Percentiles rank a stretch among this genome's conserved stretches.
Evolutionary conservation across 768 basidiomycete species (phyloP).

Genomic region (Coprinopsis cinerea): DNA sequence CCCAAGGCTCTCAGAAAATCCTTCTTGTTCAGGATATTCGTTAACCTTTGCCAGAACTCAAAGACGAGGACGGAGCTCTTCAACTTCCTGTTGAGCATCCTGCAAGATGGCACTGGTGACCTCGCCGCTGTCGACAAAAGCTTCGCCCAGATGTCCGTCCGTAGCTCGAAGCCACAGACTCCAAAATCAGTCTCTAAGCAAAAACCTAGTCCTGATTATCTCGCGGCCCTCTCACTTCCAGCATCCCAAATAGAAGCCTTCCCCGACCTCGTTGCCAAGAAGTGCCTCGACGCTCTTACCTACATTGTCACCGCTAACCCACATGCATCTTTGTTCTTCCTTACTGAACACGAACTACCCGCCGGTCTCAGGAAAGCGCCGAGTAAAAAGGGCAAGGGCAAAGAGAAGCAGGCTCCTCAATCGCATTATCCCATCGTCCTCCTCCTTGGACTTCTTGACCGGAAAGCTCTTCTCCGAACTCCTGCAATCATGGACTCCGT

Average conservation of each 20-base stretch:
- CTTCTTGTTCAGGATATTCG: conserved; percentile 80
- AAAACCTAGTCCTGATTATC: conserved; percentile 49
- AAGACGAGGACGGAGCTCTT: conserved; percentile 90
- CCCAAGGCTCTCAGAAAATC: conserved; percentile 87
- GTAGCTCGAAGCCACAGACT: conserved; percentile 42
- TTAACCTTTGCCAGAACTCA: conserved; percentile 93
- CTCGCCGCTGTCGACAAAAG: conserved; percentile 88
- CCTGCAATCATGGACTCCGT: conserved; percentile 92
- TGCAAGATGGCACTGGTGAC: conserved; percentile 94
- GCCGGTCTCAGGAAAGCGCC: conserved; percentile 62
- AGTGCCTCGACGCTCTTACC: conserved; percentile 86
- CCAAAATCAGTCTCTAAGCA: conserved; percentile 69
- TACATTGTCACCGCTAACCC: conserved; percentile 86
- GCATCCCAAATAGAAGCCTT: conserved; percentile 69
- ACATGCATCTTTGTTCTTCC: conserved; percentile 84
- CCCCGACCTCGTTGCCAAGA: conserved; percentile 90
- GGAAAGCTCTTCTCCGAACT: conserved; percentile 78
- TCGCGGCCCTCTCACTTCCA: conserved; percentile 42
- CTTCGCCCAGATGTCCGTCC: conserved; percentile 86
- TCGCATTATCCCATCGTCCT: conserved; percentile 90
- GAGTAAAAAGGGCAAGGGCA: conserved; percentile 90
- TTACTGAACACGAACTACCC: conserved; percentile 90
- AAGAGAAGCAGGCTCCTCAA: conserved; percentile 78
- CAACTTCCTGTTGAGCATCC: conserved; percentile 87
- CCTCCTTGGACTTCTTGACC: conserved; percentile 81